Evolutionary conservation across 2,329 filamentous ascomycete genomes (phyloP), one percentile per base, ranked within the genome.

Genomic region (Stenocarpella maydis): DNA sequence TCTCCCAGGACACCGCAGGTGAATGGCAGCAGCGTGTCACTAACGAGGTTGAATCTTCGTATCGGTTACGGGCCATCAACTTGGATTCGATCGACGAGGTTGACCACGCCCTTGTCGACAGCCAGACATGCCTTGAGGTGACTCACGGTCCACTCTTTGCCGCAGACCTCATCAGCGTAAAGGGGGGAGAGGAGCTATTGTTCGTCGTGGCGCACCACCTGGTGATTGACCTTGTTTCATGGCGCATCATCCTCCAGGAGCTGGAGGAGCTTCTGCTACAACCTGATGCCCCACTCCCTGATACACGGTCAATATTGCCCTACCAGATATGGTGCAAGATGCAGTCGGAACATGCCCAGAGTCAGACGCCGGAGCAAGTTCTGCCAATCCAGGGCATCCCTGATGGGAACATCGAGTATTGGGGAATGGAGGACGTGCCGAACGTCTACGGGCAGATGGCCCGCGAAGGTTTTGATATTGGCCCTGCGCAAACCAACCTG

Each of bases 181-280:
- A 64, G 0, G 65, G 65, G 24, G 53, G n/a, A 17, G 39, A 47
- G 5, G 53, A 70, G 39, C 49, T 73, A 1, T 49, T 80, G 0
- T 78, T 76, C 8, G 49, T 82, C 1, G 71, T 75, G 10, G 77
- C 77, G 1, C 80, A 81, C 21, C 80, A 82, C 68, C 70, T 81
- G 0, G 76, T 81, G 1, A 76, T 84, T 17, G 82, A 84, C 61
- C 70, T 84, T 8, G 81, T 84, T 1, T 82, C 82, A 0, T 85
- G 83, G 83, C 76, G 81, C 14, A 76, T 81, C 2, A 75, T 85
- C 2, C 72, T 83, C 0, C 77, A 80, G 50, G 82, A 85, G 50
- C 74, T 85, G 0, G 81, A 84, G 64, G 74, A 74, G 10, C 71
- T 80, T 3, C 73, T 83, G 5, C 34, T 55, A 19, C 50, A 60